Percentiles rank a stretch among this genome's conserved stretches.
Evolutionary conservation across 1,139 yeast species (phyloP).

Genomic region (Hanseniaspora sp.): DNA sequence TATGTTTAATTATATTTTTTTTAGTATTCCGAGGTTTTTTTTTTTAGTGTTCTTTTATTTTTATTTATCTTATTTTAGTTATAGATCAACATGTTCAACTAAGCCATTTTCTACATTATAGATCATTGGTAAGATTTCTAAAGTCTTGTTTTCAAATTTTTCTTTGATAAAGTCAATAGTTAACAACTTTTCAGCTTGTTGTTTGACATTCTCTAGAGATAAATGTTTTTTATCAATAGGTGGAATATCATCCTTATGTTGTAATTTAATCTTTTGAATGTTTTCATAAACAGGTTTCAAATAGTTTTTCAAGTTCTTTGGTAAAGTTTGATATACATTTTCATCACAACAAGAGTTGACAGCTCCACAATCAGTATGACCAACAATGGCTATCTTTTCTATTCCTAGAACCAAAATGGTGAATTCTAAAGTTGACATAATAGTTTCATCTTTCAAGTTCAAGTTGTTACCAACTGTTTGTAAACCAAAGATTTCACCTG

Average conservation of each 20-base stretch:
- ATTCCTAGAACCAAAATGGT: constrained; percentile 83
- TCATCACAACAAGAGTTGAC: constrained; percentile 58
- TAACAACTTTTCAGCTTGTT: constrained; percentile 42
- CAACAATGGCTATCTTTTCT: constrained; percentile 75
- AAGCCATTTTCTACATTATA: constrained; percentile 78
- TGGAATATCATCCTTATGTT: constrained; percentile 13
- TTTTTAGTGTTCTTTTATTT: neutral
- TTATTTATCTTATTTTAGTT: neutral
- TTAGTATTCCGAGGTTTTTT: neutral
- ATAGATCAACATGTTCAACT: constrained; percentile 34
- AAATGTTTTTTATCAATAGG: constrained; percentile 42
- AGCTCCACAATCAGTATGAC: constrained; percentile 98
- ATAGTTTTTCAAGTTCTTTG: constrained; percentile 42
- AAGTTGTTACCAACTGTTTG: constrained; percentile 84
- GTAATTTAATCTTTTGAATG: constrained; percentile 26
- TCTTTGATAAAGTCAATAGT: constrained; percentile 61
- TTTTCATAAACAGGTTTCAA: constrained; percentile 30
- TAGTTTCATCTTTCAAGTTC: constrained; percentile 58
- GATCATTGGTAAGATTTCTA: constrained; percentile 79
- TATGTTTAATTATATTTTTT: no score
- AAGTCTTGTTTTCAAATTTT: constrained; percentile 60
- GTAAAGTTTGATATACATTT: constrained; percentile 31
- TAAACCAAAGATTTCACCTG: constrained; percentile 92
- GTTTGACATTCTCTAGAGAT: constrained; percentile 68
- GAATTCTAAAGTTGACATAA: constrained; percentile 77